phyloP scores from a whole-genome alignment of 2,329 filamentous ascomycete species.

The Arthrobotrys megalospora region DNA sequence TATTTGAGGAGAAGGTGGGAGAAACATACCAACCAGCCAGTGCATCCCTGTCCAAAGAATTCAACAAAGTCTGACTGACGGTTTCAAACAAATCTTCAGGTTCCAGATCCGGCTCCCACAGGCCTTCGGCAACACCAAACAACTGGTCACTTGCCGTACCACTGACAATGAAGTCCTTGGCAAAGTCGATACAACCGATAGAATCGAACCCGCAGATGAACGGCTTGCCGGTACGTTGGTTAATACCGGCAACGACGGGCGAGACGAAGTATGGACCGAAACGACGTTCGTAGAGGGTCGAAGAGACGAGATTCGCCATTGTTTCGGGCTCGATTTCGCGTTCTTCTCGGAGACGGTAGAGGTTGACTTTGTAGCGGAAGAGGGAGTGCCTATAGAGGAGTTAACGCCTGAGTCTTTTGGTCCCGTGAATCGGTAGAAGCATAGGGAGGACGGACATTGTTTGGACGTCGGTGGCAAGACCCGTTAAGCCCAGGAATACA shows the following conservation, averaged over 20 bases:
- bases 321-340: constrained; percentile 94
- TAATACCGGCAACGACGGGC: constrained; percentile 93
- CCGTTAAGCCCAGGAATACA: constrained; percentile 94
- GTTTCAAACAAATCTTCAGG: constrained; percentile 93
- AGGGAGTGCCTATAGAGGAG: constrained; percentile 73
- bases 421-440: not conserved
- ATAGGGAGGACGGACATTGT: constrained; percentile 78
- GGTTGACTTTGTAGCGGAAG: constrained; percentile 99
- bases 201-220: constrained; percentile 99
- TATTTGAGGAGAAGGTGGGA: too few species aligned
- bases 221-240: constrained; percentile 91
- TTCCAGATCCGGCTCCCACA: constrained; percentile 94
- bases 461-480: constrained; percentile 93
- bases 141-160: constrained; percentile 97
- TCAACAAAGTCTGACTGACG: constrained; percentile 93
- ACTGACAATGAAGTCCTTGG: constrained; percentile 98
- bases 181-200: constrained; percentile 99
- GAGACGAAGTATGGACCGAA: constrained; percentile 98
- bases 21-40: constrained; percentile 84
- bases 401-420: not conserved
- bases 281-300: constrained; percentile 90
- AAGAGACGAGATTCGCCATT: constrained; percentile 94
- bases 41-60: constrained; percentile 95
- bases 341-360: constrained; percentile 99
- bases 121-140: constrained; percentile 97